Evolutionary conservation across 129 eudicot species (phyloP).

Genomic region (Solidago caesia): DNA sequence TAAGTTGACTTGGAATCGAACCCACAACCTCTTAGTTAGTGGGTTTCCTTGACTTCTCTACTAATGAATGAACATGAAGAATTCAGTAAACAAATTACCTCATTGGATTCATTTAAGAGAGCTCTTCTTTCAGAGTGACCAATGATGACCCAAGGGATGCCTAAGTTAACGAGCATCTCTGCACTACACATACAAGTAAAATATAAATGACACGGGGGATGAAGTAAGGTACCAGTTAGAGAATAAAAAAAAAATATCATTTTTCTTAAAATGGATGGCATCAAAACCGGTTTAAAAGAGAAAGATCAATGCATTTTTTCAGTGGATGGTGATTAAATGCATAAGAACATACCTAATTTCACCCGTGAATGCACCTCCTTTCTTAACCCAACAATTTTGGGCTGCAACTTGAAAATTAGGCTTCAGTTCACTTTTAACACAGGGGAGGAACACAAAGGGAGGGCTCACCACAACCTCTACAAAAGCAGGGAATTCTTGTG

Average conservation of each 20-base stretch:
- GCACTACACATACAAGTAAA: slow-evolving; percentile 54
- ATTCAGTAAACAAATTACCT: slow-evolving; percentile 41
- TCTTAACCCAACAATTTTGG: slow-evolving; percentile 95
- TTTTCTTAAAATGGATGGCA: background rate
- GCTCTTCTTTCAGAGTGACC: slow-evolving; percentile 96
- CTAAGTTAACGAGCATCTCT: slow-evolving; percentile 88
- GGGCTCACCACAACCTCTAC: slow-evolving; percentile 97
- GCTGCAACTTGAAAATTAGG: slow-evolving; percentile 91
- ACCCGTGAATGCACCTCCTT: slow-evolving; percentile 97
- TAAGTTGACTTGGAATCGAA: too few relatives aligned
- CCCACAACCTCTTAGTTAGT: too few relatives aligned
- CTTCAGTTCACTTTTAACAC: slow-evolving; percentile 58
- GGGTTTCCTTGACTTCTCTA: too few relatives aligned
- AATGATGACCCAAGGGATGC: slow-evolving; percentile 85
- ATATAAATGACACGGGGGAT: background rate
- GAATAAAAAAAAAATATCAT: background rate
- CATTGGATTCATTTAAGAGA: slow-evolving; percentile 65
- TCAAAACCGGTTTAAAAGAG: background rate
- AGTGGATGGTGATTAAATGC: background rate
- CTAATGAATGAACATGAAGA: too few relatives aligned
- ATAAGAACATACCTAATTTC: slow-evolving; percentile 70
- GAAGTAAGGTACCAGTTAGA: background rate
- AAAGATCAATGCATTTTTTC: background rate
- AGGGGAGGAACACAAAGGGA: slow-evolving; percentile 74
- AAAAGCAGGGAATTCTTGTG: slow-evolving; percentile 14